These are phyloP conservation scores for Grosmannia serpens DNA, from an alignment of 2,329 filamentous ascomycete genomes.

Conservation along the genomic window DNA sequence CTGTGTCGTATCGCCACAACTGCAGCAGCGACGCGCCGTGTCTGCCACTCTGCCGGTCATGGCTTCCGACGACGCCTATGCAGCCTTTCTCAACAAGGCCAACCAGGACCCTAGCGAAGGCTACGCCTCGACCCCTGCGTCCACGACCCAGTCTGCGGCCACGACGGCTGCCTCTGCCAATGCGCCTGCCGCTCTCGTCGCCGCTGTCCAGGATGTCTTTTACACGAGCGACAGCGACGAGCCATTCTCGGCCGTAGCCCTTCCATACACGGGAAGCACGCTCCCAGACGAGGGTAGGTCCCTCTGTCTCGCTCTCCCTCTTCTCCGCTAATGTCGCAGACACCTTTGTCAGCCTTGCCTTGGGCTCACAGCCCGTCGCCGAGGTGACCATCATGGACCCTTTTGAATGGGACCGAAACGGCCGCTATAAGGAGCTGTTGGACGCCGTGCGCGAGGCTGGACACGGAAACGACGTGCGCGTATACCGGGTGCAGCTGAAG, in stretches of 20 bases:
- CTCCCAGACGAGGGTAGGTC: slow-evolving; percentile 51
- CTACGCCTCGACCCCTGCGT: slow-evolving; percentile 19
- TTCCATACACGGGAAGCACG: slow-evolving; percentile 45
- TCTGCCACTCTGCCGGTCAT: slow-evolving; percentile 26
- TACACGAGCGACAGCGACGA: slow-evolving; percentile 80
- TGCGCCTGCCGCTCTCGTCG: slow-evolving; percentile 48
- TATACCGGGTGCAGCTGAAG: slow-evolving; percentile 55
- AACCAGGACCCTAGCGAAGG: slow-evolving; percentile 66
- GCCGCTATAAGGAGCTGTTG: slow-evolving; percentile 57
- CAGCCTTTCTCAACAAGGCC: slow-evolving; percentile 75
- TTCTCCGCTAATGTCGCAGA: slow-evolving; percentile 28
- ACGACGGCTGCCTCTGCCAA: slow-evolving; percentile 11
- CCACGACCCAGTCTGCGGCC: slow-evolving; percentile 5
- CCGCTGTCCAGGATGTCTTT: slow-evolving; percentile 42
- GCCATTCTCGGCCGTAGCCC: slow-evolving; percentile 65
- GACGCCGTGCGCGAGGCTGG: slow-evolving; percentile 56
- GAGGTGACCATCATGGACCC: slow-evolving; percentile 55
- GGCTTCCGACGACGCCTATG: slow-evolving; percentile 73
- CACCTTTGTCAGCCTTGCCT: slow-evolving; percentile 58
- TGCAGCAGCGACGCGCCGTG: background rate
- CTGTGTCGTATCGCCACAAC: background rate
- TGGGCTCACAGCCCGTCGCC: slow-evolving; percentile 38
- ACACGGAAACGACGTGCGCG: slow-evolving; percentile 55
- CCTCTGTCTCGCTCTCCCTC: slow-evolving; percentile 3
- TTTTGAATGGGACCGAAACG: slow-evolving; percentile 60